Evolutionary conservation across 371 early-diverging fungal species (phyloP), one percentile per base, ranked within the genome.

Genomic region (Chytridium lagenaria): DNA sequence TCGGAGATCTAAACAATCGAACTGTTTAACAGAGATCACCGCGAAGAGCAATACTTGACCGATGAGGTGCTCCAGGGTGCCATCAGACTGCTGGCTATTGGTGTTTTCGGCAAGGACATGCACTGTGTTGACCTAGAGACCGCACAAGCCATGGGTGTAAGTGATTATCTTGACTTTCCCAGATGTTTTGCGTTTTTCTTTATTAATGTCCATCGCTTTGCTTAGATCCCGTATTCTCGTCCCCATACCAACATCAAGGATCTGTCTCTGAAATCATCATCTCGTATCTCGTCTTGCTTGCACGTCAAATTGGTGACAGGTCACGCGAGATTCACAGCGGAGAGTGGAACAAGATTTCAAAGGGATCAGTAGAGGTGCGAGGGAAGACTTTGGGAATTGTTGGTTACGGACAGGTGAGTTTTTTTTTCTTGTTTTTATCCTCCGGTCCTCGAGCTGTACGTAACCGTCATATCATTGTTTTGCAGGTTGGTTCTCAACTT

Each of bases 251-350:
- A 65, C 80, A 79, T 66, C 80, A 79, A 71, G 63, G 66, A 26
- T 67, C 72, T 33, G 73, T 79, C 64, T 96, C 98, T 50, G 97
- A 97, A 79, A 78, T 96, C 66, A 90, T 92, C 22, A 91, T 98
- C 73, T 92, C 93, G 26, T 90, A 94, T 73, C 91, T 96, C 50
- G 91, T 98, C 40, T 76, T 87, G n/a, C 85, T 98, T 67, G 90
- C 95, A 19, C 89, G 98, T 61, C 93, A 96, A 81, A 79, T 98
- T 49, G 95, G 95, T 70, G 97, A 98, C 79, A 90, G 96, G 51
- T 93, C 90, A 79, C 82, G 71, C 1, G 97, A 98, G 78, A 93
- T 97, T 90, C 96, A 95, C 80, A 74, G 86, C 44, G 94, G 94
- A 63, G 82, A 89, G 39, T 97, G 97, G 97, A 92, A 94, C 83